Conservation (phyloP, 139 green algal species). For the Trebouxia sp. region DNA sequence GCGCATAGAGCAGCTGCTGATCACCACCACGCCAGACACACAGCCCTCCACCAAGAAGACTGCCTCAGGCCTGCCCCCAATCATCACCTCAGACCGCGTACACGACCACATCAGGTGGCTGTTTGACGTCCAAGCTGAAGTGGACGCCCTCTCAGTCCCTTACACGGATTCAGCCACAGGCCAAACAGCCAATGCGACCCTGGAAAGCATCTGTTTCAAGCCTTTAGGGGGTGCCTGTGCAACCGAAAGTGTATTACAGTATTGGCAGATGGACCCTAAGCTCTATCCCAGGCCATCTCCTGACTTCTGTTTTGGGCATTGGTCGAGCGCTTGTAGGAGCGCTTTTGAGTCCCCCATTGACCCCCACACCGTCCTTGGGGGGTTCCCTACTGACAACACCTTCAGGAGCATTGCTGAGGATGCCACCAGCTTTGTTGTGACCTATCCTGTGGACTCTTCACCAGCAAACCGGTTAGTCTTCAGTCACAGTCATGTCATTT, state of each 20-base stretch:
- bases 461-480: slow-evolving; percentile 39
- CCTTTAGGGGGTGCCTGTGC: slow-evolving; percentile 80
- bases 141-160: slow-evolving; percentile 47
- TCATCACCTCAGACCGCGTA: slow-evolving; percentile 52
- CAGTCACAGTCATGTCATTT: background rate
- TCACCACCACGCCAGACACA: slow-evolving; percentile 50
- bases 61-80: slow-evolving; percentile 53
- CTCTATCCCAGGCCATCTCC: slow-evolving; percentile 52
- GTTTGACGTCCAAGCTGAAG: slow-evolving; percentile 81
- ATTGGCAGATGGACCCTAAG: slow-evolving; percentile 79
- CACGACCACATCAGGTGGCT: slow-evolving; percentile 68
- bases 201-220: slow-evolving; percentile 85
- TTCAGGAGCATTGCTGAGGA: slow-evolving; percentile 67
- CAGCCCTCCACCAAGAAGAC: slow-evolving; percentile 21
- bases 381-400: slow-evolving; percentile 58
- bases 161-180: background rate
- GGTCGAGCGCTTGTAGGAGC: slow-evolving; percentile 59
- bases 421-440: slow-evolving; percentile 83
- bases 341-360: slow-evolving; percentile 78
- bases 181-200: slow-evolving; percentile 40
- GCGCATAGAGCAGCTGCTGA: slow-evolving; percentile 79
- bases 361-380: slow-evolving; percentile 83
- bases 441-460: slow-evolving; percentile 65
- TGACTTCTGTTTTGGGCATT: slow-evolving; percentile 76
- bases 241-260: slow-evolving; percentile 86